phyloP scores from a whole-genome alignment of 202 grass and related monocot species.

The Panicum virgatum region DNA sequence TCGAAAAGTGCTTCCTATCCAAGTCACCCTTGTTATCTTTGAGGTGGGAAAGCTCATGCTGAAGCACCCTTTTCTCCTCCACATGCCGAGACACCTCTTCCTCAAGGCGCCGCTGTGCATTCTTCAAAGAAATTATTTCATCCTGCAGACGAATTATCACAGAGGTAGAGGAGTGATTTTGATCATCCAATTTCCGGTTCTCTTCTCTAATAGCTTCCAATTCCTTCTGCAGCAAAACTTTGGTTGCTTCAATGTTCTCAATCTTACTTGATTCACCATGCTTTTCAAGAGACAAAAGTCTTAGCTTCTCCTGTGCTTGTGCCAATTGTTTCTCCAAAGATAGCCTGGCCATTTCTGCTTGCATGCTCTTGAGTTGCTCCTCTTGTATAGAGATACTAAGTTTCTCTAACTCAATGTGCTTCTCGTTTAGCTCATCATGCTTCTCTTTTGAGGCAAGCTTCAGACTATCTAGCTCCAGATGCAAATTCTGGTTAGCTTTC shows the following conservation, averaged over 20 bases:
- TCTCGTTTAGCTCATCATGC: conserved; percentile 75
- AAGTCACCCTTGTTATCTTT: conserved; percentile 71
- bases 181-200: conserved; percentile 66
- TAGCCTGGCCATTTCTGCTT: conserved; percentile 62
- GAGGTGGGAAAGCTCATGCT: conserved; percentile 67
- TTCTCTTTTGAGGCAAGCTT: conserved; percentile 67
- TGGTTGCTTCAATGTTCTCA: conserved; percentile 53
- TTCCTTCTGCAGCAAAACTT: conserved; percentile 59
- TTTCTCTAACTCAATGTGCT: conserved; percentile 69
- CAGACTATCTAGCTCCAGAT: conserved; percentile 65
- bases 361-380: conserved; percentile 67
- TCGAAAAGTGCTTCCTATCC: conserved; percentile 60
- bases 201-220: conserved; percentile 68
- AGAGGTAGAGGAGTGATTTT: conserved; percentile 68
- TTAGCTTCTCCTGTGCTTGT: conserved; percentile 67
- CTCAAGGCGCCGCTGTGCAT: conserved; percentile 62
- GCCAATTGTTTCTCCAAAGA: conserved; percentile 68
- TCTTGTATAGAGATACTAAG: conserved; percentile 77
- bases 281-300: conserved; percentile 60
- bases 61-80: conserved; percentile 76
- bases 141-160: conserved; percentile 83
- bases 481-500: conserved; percentile 64
- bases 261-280: conserved; percentile 52
- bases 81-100: conserved; percentile 67
- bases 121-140: conserved; percentile 85